Percentiles rank a stretch among this genome's conserved stretches.
Conservation (phyloP, 768 basidiomycete genomes). For the Erythrobasidium yunnanense region DNA sequence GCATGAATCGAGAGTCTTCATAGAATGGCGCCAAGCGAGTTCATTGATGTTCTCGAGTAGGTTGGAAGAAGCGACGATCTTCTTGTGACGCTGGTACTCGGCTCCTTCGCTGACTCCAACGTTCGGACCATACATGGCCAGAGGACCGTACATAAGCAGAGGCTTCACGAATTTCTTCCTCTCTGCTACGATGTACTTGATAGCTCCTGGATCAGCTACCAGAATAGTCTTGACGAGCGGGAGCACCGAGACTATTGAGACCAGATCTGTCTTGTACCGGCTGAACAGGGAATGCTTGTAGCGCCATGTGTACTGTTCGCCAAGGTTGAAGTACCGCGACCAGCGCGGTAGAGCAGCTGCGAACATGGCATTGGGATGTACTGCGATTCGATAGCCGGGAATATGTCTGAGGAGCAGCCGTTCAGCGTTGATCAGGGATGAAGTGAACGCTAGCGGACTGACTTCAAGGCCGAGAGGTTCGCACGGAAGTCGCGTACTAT, state of each 20-base stretch:
- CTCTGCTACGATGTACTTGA: constrained; percentile 25
- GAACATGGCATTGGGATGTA: constrained; percentile 26
- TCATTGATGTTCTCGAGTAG: constrained; percentile 30
- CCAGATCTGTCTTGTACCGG: constrained; percentile 2
- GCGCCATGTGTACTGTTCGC: constrained; percentile 29
- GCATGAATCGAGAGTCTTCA: constrained; percentile 24
- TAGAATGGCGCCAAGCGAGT: constrained; percentile 31
- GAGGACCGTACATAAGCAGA: constrained; percentile 45
- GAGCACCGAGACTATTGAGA: constrained; percentile 25
- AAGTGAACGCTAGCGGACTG: too few species aligned
- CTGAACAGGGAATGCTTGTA: constrained; percentile 14
- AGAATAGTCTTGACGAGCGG: constrained; percentile 17
- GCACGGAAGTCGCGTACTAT: too few species aligned
- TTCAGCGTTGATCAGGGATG: too few species aligned
- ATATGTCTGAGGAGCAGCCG: constrained; percentile 24
- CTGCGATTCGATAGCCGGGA: constrained; percentile 22
- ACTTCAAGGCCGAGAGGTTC: too few species aligned
- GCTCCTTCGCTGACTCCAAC: constrained; percentile 57
- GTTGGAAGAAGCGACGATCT: constrained; percentile 45
- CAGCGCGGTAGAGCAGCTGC: constrained; percentile 15
- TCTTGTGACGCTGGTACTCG: constrained; percentile 57
- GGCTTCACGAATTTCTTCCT: constrained; percentile 50
- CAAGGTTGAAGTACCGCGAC: constrained; percentile 17
- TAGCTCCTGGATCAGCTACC: constrained; percentile 25
- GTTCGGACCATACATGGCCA: constrained; percentile 53